Evolutionary conservation across 768 basidiomycete genomes (phyloP).

Genomic region (Lactifluus volemus): DNA sequence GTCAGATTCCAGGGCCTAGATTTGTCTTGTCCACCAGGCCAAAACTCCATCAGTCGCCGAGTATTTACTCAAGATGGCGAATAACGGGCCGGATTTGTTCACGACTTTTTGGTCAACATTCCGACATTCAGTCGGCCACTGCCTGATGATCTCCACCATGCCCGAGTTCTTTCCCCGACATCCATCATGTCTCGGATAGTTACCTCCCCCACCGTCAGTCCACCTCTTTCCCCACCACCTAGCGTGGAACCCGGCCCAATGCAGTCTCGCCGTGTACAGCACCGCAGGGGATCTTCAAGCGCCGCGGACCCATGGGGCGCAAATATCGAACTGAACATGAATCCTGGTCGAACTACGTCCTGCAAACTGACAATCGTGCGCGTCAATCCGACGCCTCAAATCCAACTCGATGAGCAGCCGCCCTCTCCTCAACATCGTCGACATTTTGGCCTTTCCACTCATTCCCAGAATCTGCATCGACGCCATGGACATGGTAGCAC

Average conservation of each 20-base stretch:
- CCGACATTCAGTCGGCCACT: neutral
- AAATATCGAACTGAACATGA: constrained; percentile 43
- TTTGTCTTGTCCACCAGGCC: neutral
- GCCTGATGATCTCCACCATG: neutral
- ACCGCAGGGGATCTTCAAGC: constrained; percentile 57
- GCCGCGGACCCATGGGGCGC: constrained; percentile 62
- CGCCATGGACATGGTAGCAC: constrained; percentile 26
- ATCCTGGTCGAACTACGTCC: constrained; percentile 46
- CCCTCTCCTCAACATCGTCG: constrained; percentile 26
- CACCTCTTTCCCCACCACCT: constrained; percentile 7
- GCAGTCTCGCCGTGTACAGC: constrained; percentile 32
- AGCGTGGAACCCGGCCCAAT: constrained; percentile 6
- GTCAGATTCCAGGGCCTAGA: neutral
- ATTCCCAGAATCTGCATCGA: constrained; percentile 22
- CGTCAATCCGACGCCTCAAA: constrained; percentile 31
- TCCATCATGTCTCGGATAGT: constrained; percentile 15
- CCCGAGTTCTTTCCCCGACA: constrained; percentile 4
- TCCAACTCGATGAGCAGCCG: constrained; percentile 30
- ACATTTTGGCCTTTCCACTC: constrained; percentile 22
- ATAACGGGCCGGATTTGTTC: neutral
- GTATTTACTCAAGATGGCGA: neutral
- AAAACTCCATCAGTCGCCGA: constrained; percentile 1
- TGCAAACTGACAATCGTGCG: constrained; percentile 71
- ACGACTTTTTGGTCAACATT: neutral
- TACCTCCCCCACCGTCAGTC: neutral